phyloP scores from a whole-genome alignment of 2,329 filamentous ascomycete species.

The Claviceps spartinae region DNA sequence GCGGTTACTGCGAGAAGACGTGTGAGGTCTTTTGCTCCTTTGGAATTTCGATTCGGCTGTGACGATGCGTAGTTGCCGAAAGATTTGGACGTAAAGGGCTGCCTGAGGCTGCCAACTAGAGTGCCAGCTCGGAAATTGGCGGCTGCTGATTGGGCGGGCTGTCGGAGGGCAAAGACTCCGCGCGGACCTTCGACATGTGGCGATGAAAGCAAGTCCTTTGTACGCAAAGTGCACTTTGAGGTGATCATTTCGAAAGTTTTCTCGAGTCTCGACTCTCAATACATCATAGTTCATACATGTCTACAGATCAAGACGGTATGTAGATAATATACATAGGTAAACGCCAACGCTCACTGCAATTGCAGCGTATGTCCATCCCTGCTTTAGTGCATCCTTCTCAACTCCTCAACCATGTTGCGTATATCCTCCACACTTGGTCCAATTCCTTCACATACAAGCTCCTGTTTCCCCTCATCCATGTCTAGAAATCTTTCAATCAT shows the following conservation, averaged over 20 bases:
- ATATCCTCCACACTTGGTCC: constrained; percentile 50
- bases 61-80: constrained; percentile 27
- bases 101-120: constrained; percentile 29
- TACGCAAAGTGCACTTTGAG: too few relatives aligned
- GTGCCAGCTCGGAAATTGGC: constrained; percentile 32
- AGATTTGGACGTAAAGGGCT: constrained; percentile 25
- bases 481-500: constrained; percentile 77
- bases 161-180: too few relatives aligned
- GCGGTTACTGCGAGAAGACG: constrained; percentile 11
- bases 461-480: constrained; percentile 44
- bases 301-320: background rate
- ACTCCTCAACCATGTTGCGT: constrained; percentile 46
- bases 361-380: background rate
- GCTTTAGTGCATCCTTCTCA: constrained; percentile 45
- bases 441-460: constrained; percentile 37
- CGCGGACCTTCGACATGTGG: too few relatives aligned
- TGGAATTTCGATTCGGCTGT: constrained; percentile 14
- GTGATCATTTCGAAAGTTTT: too few relatives aligned
- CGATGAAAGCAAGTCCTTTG: too few relatives aligned
- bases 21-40: constrained; percentile 36
- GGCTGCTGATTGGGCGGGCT: constrained; percentile 28
- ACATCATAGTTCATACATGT: background rate
- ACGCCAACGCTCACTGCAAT: background rate
- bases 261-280: too few relatives aligned
- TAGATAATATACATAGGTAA: background rate